Conservation (phyloP, 164 flowering plant species). For the Sextonia rubra region DNA sequence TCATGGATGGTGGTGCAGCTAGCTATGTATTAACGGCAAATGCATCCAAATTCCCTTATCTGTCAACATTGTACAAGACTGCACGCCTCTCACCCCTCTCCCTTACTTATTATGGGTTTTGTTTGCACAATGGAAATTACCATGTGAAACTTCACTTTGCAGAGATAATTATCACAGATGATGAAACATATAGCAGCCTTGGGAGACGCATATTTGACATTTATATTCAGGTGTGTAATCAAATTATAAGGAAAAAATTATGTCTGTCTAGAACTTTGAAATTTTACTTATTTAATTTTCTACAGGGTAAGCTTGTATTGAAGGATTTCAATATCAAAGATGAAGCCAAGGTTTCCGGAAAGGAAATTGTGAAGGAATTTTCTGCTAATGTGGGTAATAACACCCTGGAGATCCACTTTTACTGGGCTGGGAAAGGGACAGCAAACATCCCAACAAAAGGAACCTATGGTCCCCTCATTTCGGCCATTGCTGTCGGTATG, state of each 20-base stretch:
- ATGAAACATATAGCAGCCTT: constrained; percentile 47
- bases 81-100: constrained; percentile 70
- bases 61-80: constrained; percentile 40
- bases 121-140: constrained; percentile 70
- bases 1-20: constrained; percentile 48
- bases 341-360: constrained; percentile 65
- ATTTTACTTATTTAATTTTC: neutral
- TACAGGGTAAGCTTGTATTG: constrained; percentile 54
- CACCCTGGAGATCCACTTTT: constrained; percentile 60
- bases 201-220: constrained; percentile 75
- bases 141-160: constrained; percentile 81
- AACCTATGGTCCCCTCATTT: constrained; percentile 81
- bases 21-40: constrained; percentile 12
- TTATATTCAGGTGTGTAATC: constrained; percentile 47
- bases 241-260: too few species aligned
- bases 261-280: too few species aligned
- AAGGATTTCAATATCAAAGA: constrained; percentile 72
- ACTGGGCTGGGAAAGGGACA: constrained; percentile 88
- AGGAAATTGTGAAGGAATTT: constrained; percentile 48
- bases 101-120: constrained; percentile 76
- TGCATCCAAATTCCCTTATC: constrained; percentile 19
- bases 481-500: constrained; percentile 65
- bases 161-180: constrained; percentile 55
- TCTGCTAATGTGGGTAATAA: constrained; percentile 40
- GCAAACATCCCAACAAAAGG: constrained; percentile 73